Evolutionary conservation across 345 rosid genomes (phyloP), one percentile per base, ranked within the genome.

Genomic region (Lepidium aucheri): DNA sequence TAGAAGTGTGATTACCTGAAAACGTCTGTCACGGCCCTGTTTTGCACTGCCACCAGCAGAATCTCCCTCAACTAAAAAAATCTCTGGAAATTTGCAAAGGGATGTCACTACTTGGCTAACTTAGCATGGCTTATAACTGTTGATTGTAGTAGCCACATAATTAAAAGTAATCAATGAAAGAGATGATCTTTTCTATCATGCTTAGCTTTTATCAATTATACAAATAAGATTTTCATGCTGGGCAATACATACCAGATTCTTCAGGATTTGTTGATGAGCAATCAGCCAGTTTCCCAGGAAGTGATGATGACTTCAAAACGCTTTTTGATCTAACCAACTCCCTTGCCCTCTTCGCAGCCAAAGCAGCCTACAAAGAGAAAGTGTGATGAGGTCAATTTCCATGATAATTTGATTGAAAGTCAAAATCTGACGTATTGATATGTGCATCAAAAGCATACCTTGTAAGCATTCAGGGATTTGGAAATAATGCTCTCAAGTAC

Each of bases 21-120:
- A 91, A 33, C 95, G 86, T 73, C 99, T 83, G 77, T 94, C 97
- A 55, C 99, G 96, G 58, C 99, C 99, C 65, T 91, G 99, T 78
- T 94, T 94, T 63, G 99, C 99, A 82, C 99, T 94, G 69, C 97
- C 97, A 44, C 99, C 99, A 44, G 99, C 99, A 38, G 99, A 94
- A 77, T 94, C 97, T 49, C 99, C 99, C 77, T 94, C 99, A 5
- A 94, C 99, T 60, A 94, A 91, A 69, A 94, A 94, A 69, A 94
- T 94, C 76, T 94, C 99, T 94, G 82, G 52, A 79, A 44, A 18
- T 45, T 60, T 36, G 58, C 38, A 45, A 53, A 67, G 15, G 49
- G 34, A 59, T 60, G 62, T 73, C 32, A 72, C 1, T 63, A 50
- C 60, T 69, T 69, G 33, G 56, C 28, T 12, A 5, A 70, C 26